Conservation (phyloP, 257 asterid genomes). For the Ehretia macrophylla region DNA sequence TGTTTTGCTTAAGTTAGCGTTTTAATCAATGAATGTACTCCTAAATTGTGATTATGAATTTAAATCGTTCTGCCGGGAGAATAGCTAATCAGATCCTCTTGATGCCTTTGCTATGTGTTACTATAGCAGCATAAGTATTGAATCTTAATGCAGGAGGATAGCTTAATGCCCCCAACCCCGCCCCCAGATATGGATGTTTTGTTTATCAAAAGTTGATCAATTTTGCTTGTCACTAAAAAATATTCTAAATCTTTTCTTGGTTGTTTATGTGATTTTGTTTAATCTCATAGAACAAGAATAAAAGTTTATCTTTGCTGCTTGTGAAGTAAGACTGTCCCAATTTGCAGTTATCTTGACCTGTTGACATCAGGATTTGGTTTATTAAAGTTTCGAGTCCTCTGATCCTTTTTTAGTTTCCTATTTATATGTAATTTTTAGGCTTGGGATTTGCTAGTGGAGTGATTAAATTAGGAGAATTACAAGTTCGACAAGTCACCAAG, state of each 20-base stretch:
- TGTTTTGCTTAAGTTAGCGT: background rate
- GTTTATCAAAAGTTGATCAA: no score
- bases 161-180: no score
- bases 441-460: constrained; percentile 59
- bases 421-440: constrained; percentile 34
- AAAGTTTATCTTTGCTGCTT: no score
- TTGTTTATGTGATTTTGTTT: no score
- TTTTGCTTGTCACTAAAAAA: no score
- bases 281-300: no score
- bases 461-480: constrained; percentile 69
- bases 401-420: constrained; percentile 6
- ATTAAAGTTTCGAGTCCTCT: background rate
- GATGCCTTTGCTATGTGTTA: background rate
- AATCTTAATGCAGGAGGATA: background rate
- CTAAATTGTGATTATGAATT: background rate
- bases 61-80: background rate
- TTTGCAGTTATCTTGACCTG: no score
- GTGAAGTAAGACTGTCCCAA: background rate
- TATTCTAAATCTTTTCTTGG: no score
- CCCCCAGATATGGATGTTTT: no score
- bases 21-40: background rate
- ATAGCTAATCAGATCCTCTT: background rate
- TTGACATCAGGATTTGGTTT: no score
- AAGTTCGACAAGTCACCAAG: constrained; percentile 56
- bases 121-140: background rate